These are phyloP conservation scores for Heliosperma pusillum DNA, from an alignment of 148 eudicot species.

Conservation along the genomic window DNA sequence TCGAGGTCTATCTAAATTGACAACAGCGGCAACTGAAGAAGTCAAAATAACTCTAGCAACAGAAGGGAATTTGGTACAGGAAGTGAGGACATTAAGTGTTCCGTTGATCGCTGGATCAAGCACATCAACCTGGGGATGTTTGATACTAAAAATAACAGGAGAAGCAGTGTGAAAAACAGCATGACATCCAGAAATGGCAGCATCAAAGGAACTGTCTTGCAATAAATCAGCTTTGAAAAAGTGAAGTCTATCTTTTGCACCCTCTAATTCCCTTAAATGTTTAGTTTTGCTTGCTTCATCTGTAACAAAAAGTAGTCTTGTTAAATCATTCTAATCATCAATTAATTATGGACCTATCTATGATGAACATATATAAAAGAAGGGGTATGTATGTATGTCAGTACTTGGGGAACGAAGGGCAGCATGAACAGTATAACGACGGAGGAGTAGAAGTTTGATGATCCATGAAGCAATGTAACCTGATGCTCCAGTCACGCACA, in stretches of 20 bases:
- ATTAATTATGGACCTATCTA: no score
- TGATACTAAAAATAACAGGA: not conserved
- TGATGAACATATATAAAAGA: not conserved
- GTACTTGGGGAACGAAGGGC: slow-evolving; percentile 3
- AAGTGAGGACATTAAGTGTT: slow-evolving; percentile 58
- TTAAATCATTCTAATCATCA: no score
- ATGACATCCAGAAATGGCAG: slow-evolving; percentile 1
- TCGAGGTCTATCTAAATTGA: slow-evolving; percentile 25
- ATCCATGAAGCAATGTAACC: slow-evolving; percentile 43
- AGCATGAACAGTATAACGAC: slow-evolving; percentile 21
- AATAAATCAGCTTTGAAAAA: slow-evolving; percentile 6
- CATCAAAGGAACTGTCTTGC: slow-evolving; percentile 17
- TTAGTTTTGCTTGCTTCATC: slow-evolving; percentile 4
- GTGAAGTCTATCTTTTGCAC: slow-evolving; percentile 13
- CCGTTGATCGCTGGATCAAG: slow-evolving; percentile 72
- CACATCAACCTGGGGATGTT: slow-evolving; percentile 30
- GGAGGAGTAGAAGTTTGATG: slow-evolving; percentile 30
- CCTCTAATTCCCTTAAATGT: slow-evolving; percentile 8
- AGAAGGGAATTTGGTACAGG: slow-evolving; percentile 45
- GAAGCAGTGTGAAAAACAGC: slow-evolving; percentile 20
- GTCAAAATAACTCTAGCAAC: slow-evolving; percentile 55
- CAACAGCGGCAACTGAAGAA: slow-evolving; percentile 53
- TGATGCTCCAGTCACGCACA: slow-evolving; percentile 39
- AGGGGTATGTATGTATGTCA: not conserved
- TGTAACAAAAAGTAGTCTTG: no score